These are phyloP conservation scores for Nematocida minor DNA, from an alignment of 371 early-diverging fungal species.

Conservation along the genomic window DNA sequence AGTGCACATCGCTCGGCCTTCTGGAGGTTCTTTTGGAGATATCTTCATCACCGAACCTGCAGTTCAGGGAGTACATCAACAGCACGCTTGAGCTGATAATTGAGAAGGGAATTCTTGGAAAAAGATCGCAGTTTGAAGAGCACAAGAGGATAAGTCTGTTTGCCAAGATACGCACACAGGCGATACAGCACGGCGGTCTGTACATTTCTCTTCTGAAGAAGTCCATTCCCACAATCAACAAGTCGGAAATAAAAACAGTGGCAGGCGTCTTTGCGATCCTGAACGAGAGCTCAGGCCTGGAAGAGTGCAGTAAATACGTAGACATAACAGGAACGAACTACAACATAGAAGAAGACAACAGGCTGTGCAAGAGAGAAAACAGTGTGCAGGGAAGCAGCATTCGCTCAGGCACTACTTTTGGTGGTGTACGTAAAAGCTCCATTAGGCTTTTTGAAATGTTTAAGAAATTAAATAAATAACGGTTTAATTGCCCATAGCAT, in stretches of 20 bases:
- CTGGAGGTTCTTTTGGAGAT: slow-evolving; percentile 31
- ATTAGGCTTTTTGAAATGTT: slow-evolving; percentile 46
- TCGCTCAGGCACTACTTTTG: slow-evolving; percentile 35
- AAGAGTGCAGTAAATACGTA: slow-evolving; percentile 41
- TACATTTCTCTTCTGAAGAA: slow-evolving; percentile 28
- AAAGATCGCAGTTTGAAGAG: slow-evolving; percentile 51
- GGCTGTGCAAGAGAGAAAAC: slow-evolving; percentile 32
- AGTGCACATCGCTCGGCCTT: slow-evolving; percentile 29
- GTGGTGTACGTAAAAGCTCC: slow-evolving; percentile 35
- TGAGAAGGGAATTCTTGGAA: slow-evolving; percentile 27
- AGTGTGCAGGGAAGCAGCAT: slow-evolving; percentile 44
- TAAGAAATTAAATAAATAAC: slow-evolving; percentile 32
- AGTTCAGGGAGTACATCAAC: slow-evolving; percentile 46
- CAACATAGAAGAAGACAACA: slow-evolving; percentile 43
- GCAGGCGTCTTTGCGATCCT: slow-evolving; percentile 42
- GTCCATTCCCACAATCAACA: slow-evolving; percentile 26
- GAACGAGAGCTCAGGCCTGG: slow-evolving; percentile 39
- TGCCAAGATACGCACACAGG: slow-evolving; percentile 31
- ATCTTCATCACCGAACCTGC: slow-evolving; percentile 24
- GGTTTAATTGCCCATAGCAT: no score
- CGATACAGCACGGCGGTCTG: slow-evolving; percentile 38
- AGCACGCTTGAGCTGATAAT: slow-evolving; percentile 6
- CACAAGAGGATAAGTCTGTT: slow-evolving; percentile 30
- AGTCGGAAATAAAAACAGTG: slow-evolving; percentile 27
- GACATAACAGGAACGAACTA: slow-evolving; percentile 37